These are phyloP conservation scores for Neoascochyta sp. DNA, from an alignment of 2,329 filamentous ascomycete genomes.

Conservation along the genomic window DNA sequence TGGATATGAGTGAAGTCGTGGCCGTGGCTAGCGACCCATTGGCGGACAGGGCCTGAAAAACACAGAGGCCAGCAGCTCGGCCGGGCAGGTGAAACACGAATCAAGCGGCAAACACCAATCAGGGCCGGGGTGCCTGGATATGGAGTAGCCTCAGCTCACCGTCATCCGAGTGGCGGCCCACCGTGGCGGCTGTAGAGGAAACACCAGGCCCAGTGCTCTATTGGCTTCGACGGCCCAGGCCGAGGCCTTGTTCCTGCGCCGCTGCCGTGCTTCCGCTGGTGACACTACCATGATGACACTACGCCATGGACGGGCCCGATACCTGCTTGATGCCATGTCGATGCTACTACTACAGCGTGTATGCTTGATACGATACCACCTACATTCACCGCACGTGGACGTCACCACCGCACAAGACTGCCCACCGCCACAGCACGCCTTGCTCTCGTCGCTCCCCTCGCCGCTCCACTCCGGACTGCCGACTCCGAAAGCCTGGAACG, in stretches of 20 bases:
- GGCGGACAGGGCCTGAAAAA: too few species aligned
- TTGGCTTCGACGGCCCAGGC: conserved; percentile 9
- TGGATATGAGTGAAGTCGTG: conserved; percentile 1
- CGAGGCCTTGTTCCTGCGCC: conserved; percentile 7
- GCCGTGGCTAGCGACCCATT: conserved; percentile 1
- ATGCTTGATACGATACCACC: neutral
- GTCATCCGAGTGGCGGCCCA: conserved; percentile 14
- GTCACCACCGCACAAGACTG: too few species aligned
- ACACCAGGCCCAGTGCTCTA: too few species aligned
- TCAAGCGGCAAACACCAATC: conserved; percentile 15
- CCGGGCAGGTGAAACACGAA: conserved; percentile 18
- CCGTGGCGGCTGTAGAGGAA: conserved; percentile 2
- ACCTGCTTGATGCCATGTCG: conserved; percentile 1
- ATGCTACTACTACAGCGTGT: conserved; percentile 1
- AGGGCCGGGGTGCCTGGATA: conserved; percentile 20
- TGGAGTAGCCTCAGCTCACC: conserved; percentile 21
- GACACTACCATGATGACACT: too few species aligned
- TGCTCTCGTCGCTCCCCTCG: neutral
- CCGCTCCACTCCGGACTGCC: conserved; percentile 6
- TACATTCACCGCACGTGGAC: conserved; percentile 1
- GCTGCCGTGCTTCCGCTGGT: conserved; percentile 9
- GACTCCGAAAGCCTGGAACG: conserved; percentile 10
- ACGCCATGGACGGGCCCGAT: too few species aligned
- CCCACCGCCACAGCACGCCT: neutral
- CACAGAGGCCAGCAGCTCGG: too few species aligned